phyloP scores from a whole-genome alignment of 805 yeast species.

The Suhomyces canberraensis region DNA sequence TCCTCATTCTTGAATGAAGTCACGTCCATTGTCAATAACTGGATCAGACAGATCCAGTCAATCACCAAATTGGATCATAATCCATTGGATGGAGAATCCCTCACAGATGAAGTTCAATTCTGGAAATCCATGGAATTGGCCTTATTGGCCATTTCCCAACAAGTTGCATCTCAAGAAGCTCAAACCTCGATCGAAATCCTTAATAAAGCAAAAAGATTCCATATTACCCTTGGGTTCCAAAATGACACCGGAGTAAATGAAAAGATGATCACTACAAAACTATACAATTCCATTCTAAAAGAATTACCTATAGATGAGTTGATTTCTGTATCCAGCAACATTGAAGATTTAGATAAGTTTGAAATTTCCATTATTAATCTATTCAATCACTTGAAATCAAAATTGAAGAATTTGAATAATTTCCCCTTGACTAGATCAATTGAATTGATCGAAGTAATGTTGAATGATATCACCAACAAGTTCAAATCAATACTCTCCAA shows the following conservation, averaged over 20 bases:
- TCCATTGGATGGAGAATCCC: slow-evolving; percentile 51
- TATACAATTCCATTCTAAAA: slow-evolving; percentile 60
- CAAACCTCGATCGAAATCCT: slow-evolving; percentile 57
- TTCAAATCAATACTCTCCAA: slow-evolving; percentile 37
- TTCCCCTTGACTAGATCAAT: slow-evolving; percentile 68
- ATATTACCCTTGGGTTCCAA: slow-evolving; percentile 67
- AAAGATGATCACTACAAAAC: slow-evolving; percentile 47
- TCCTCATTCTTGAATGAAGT: slow-evolving; percentile 59
- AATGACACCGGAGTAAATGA: slow-evolving; percentile 68
- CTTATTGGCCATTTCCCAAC: slow-evolving; percentile 52
- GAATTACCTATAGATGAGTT: slow-evolving; percentile 70
- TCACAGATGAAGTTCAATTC: slow-evolving; percentile 64
- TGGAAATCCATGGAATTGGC: slow-evolving; percentile 75
- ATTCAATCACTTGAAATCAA: slow-evolving; percentile 59
- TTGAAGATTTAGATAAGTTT: slow-evolving; percentile 36
- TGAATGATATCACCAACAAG: slow-evolving; percentile 51
- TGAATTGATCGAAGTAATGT: slow-evolving; percentile 60
- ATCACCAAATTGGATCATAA: slow-evolving; percentile 53
- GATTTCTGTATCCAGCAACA: slow-evolving; percentile 15
- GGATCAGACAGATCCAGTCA: slow-evolving; percentile 65
- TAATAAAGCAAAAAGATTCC: slow-evolving; percentile 71
- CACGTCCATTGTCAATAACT: slow-evolving; percentile 66
- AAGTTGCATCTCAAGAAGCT: slow-evolving; percentile 54
- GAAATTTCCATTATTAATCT: slow-evolving; percentile 44
- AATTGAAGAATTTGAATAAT: slow-evolving; percentile 46